These are phyloP conservation scores for Royoungia palumana DNA, from an alignment of 768 basidiomycete species.

Conservation along the genomic window DNA sequence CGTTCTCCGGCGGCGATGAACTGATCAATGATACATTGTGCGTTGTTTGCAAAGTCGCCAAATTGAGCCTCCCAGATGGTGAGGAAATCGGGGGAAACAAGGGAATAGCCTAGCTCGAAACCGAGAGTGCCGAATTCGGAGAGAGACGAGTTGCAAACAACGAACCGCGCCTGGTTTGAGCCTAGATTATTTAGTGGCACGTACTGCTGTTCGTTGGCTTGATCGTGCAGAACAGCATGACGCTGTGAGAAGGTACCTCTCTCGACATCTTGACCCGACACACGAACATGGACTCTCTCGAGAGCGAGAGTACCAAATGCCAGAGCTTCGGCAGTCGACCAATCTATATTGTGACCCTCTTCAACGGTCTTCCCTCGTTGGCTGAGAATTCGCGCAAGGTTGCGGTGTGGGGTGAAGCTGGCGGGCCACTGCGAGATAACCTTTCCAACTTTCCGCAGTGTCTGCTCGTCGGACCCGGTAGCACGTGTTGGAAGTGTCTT, in stretches of 20 bases:
- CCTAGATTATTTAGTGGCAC: slow-evolving; percentile 87
- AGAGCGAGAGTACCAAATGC: slow-evolving; percentile 92
- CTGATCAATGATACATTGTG: slow-evolving; percentile 97
- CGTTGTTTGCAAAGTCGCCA: slow-evolving; percentile 97
- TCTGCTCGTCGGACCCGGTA: slow-evolving; percentile 77
- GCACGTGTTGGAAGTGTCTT: slow-evolving; percentile 85
- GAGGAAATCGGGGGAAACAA: slow-evolving; percentile 89
- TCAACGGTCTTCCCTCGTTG: slow-evolving; percentile 88
- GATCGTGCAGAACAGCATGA: slow-evolving; percentile 96
- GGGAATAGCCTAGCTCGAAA: slow-evolving; percentile 97
- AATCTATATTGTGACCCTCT: slow-evolving; percentile 91
- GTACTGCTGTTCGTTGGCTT: slow-evolving; percentile 87
- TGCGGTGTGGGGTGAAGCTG: slow-evolving; percentile 85
- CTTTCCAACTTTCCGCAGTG: slow-evolving; percentile 80
- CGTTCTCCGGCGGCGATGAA: slow-evolving; percentile 97
- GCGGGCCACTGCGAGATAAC: slow-evolving; percentile 83
- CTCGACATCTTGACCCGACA: slow-evolving; percentile 98
- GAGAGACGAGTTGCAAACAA: slow-evolving; percentile 93
- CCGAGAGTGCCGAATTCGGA: slow-evolving; percentile 95
- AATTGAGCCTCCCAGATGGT: slow-evolving; percentile 99
- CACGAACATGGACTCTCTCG: slow-evolving; percentile 90
- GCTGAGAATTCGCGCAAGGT: slow-evolving; percentile 87
- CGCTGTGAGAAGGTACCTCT: slow-evolving; percentile 99
- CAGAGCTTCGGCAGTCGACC: slow-evolving; percentile 97
- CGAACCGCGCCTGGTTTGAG: slow-evolving; percentile 85